Percentiles rank a stretch among this genome's conserved stretches.
Conservation (phyloP, 306 rosid species). For the Prunus kanzakura region DNA sequence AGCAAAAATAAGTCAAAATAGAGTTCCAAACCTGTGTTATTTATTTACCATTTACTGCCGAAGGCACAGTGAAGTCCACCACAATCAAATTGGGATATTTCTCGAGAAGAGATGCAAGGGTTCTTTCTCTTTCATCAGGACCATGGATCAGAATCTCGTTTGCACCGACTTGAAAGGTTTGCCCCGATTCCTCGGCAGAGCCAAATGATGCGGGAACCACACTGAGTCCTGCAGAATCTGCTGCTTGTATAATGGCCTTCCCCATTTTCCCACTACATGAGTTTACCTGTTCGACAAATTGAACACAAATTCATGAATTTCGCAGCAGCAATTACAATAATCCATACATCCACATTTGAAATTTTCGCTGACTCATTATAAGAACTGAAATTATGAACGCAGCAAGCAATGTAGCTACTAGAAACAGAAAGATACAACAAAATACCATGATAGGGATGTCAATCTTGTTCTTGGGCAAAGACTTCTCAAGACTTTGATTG, state of each 20-base stretch:
- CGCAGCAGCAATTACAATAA: neutral
- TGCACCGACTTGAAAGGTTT: constrained; percentile 52
- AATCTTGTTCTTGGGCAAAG: neutral
- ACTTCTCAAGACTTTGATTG: neutral
- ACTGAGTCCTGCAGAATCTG: constrained; percentile 76
- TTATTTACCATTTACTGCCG: constrained; percentile 75
- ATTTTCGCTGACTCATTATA: no score
- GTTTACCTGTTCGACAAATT: constrained; percentile 52
- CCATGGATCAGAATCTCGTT: constrained; percentile 73
- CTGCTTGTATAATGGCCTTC: constrained; percentile 70
- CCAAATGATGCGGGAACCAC: constrained; percentile 88
- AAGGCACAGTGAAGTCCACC: constrained; percentile 82
- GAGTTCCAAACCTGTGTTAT: neutral
- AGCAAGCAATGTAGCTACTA: no score
- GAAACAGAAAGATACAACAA: neutral
- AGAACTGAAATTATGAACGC: no score
- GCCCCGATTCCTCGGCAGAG: constrained; percentile 56
- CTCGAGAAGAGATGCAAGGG: constrained; percentile 53
- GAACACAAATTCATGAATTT: neutral
- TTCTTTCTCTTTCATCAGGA: constrained; percentile 62
- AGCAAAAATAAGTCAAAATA: neutral
- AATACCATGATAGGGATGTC: constrained; percentile 9
- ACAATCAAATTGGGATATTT: constrained; percentile 71
- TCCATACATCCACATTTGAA: no score
- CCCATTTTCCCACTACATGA: constrained; percentile 94